Evolutionary conservation across 2,329 filamentous ascomycete species (phyloP), one percentile per base, ranked within the genome.

Genomic region (Trichophaea hybrida): DNA sequence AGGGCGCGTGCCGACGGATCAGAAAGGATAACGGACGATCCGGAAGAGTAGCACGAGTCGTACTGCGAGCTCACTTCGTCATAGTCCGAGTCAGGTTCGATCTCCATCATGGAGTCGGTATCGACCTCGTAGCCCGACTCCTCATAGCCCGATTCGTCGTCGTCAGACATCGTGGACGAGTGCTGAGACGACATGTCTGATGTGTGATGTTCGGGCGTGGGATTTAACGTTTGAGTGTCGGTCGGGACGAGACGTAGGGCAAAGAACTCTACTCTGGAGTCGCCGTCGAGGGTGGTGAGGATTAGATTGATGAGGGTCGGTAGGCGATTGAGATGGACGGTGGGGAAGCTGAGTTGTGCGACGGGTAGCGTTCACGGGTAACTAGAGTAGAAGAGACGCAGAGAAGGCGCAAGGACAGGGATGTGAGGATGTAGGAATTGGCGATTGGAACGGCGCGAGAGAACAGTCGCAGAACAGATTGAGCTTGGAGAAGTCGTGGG

Each of bases 61-160:
- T 55, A 55, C 24, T 55, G 53, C 8, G 35, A 43, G 37, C 35
- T 55, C 2, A 55, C 38, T 31, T 55, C 53, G 24, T 55, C 53
- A 1, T 34, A 44, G n/a, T 55, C 53, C 5, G n/a, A 17, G 35
- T 55, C 53, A 2, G 53, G 12, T 46, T 55, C 53, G 34, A 55
- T 55, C 8, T 31, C 12, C 38, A 44, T 37, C 50, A 53, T 53
- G 10, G 50, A 37, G 13, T 37, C 32, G 24, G 13, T 5, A n/a
- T 53, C 34, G 1, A 24, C 10, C 4, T n/a, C 24, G 33, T n/a
- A 35, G 33, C 37, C 50, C 10, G 50, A 35, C 4, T 53, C 50
- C 6, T 53, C 50, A 1, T 35, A 24, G n/a, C 31, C 31, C 6
- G n/a, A 24, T 13, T 51, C 3, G 38, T 43, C 38, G 38, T 43